These are phyloP conservation scores for Silene noctiflora DNA, from an alignment of 179 eudicot genomes.

Conservation along the genomic window DNA sequence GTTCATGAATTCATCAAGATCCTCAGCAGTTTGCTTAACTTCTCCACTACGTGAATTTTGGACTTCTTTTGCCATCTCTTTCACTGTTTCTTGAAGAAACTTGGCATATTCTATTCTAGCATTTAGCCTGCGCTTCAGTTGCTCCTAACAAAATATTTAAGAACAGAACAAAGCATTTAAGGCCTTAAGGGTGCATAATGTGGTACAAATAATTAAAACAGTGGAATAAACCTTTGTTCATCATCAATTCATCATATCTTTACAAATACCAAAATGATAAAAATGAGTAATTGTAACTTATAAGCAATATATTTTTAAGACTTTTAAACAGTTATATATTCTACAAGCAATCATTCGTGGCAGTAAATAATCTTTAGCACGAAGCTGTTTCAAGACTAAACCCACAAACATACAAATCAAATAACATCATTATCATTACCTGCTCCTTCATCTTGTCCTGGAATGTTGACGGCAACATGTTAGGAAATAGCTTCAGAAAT, in stretches of 20 bases:
- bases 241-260: neutral
- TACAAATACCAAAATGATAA: neutral
- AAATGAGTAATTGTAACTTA: neutral
- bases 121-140: constrained; percentile 63
- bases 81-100: constrained; percentile 86
- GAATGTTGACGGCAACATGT: constrained; percentile 92
- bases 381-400: neutral
- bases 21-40: constrained; percentile 80
- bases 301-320: neutral
- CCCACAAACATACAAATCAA: neutral
- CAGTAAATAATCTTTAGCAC: neutral
- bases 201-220: neutral
- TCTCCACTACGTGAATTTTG: constrained; percentile 84
- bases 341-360: neutral
- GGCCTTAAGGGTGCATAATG: neutral
- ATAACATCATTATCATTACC: constrained; percentile 35
- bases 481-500: constrained; percentile 76
- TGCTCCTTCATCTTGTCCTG: constrained; percentile 97
- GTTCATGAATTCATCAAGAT: constrained; percentile 83
- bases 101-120: constrained; percentile 96
- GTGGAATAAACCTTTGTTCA: neutral
- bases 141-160: constrained; percentile 49
- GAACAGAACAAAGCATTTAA: neutral
- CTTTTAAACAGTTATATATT: neutral
- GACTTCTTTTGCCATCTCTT: constrained; percentile 94